Evolutionary conservation across 495 filamentous ascomycete genomes (phyloP).

Genomic region (Alectoria sarmentosa): DNA sequence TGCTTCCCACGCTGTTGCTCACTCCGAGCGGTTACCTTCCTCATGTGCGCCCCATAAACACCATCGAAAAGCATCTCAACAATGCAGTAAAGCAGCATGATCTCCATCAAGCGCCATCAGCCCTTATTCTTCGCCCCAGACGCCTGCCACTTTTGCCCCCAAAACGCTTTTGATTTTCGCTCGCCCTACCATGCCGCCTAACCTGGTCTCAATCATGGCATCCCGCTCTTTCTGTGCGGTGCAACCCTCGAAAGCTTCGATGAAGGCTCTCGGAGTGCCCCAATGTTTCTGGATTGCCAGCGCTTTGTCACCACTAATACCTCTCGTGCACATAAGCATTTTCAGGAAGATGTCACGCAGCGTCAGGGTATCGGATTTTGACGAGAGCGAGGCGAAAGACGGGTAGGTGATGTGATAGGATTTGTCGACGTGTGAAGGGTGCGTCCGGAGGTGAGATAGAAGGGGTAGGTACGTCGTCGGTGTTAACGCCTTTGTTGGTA

Average conservation of each 20-base stretch:
- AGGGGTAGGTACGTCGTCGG: constrained; percentile 62
- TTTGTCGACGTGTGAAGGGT: constrained; percentile 37
- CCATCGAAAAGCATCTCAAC: too few relatives aligned
- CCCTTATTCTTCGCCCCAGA: constrained; percentile 49
- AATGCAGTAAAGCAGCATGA: neutral
- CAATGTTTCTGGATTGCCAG: constrained; percentile 71
- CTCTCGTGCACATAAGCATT: constrained; percentile 79
- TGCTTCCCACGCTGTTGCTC: neutral
- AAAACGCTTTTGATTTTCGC: constrained; percentile 60
- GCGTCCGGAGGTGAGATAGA: constrained; percentile 47
- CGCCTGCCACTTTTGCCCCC: constrained; percentile 63
- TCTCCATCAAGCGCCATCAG: neutral
- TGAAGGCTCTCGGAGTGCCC: constrained; percentile 62
- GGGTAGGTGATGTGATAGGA: constrained; percentile 63
- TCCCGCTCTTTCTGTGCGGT: constrained; percentile 36
- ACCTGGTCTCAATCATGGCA: constrained; percentile 43
- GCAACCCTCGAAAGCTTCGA: constrained; percentile 57
- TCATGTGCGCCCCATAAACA: neutral
- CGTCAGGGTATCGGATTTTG: constrained; percentile 67
- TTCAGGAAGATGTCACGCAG: constrained; percentile 73
- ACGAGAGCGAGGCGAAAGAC: constrained; percentile 62
- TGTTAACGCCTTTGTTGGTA: constrained; percentile 61
- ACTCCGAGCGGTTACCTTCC: neutral
- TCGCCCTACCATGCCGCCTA: constrained; percentile 53
- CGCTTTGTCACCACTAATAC: constrained; percentile 75